A percentile compares a stretch with the other conserved stretches of the same genome.
Conservation (phyloP, 306 rosid species). For the Alnus rubra region DNA sequence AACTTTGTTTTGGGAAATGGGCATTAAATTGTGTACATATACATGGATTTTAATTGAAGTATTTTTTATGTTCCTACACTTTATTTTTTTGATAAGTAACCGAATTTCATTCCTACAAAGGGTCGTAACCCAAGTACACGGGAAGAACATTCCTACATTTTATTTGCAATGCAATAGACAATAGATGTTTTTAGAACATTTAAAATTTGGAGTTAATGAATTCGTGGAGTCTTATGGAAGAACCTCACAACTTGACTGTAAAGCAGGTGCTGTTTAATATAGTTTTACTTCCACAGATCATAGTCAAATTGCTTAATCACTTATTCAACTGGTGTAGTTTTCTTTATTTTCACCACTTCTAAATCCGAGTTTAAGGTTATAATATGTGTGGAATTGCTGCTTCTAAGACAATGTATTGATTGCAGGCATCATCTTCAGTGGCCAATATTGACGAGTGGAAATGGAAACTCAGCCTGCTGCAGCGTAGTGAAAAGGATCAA, state of each 20-base stretch:
- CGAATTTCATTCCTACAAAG: too few species aligned
- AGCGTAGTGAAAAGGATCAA: conserved; percentile 80
- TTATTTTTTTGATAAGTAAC: neutral
- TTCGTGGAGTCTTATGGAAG: neutral
- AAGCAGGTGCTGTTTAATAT: neutral
- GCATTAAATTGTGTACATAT: neutral
- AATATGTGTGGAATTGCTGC: conserved; percentile 6
- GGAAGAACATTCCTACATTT: neutral
- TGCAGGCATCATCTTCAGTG: conserved; percentile 84
- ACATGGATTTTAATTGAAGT: neutral
- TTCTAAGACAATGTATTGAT: conserved; percentile 27
- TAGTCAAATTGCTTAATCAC: neutral
- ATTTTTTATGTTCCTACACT: neutral
- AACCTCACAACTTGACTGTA: neutral
- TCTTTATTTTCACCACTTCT: neutral
- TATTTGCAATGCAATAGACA: neutral
- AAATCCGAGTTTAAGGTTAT: neutral
- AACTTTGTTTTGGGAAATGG: neutral
- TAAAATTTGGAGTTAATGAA: neutral
- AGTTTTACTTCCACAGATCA: neutral
- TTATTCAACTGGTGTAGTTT: neutral
- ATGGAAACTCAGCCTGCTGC: conserved; percentile 91
- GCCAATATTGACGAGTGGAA: conserved; percentile 98
- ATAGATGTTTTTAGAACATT: neutral
- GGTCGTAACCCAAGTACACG: too few species aligned